Conservation (phyloP, 2,329 filamentous ascomycete species). For the Alternaria rosae region DNA sequence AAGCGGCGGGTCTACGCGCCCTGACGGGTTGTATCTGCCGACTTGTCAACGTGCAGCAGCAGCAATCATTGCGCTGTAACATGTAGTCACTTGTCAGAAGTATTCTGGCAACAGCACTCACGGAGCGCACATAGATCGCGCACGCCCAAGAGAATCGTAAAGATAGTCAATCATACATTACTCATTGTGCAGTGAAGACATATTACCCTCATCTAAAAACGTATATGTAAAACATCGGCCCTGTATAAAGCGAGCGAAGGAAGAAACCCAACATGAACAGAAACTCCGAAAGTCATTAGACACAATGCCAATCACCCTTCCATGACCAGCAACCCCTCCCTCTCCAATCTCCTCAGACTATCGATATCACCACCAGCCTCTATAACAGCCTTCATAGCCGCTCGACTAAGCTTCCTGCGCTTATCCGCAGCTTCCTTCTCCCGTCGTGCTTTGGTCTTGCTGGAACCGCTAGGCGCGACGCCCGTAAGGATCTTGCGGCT, state of each 20-base stretch:
- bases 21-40: not conserved
- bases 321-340: slow-evolving; percentile 49
- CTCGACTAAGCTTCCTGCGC: slow-evolving; percentile 71
- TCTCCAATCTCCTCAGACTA: slow-evolving; percentile 52
- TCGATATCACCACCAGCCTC: slow-evolving; percentile 73
- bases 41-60: not conserved
- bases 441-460: slow-evolving; percentile 91
- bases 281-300: not conserved
- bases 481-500: slow-evolving; percentile 81
- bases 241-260: not conserved
- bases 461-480: slow-evolving; percentile 88
- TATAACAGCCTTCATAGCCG: slow-evolving; percentile 71
- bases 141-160: not conserved
- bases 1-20: not conserved
- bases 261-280: not conserved
- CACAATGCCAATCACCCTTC: slow-evolving; percentile 11
- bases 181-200: slow-evolving; percentile 19
- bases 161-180: slow-evolving; percentile 8
- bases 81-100: not conserved
- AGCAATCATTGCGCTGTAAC: not conserved
- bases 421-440: slow-evolving; percentile 88
- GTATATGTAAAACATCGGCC: not conserved
- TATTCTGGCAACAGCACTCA: not conserved
- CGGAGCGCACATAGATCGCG: not conserved
- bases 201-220: slow-evolving; percentile 14